phyloP scores from a whole-genome alignment of 2,329 filamentous ascomycete genomes.

The Cadophora gregata region DNA sequence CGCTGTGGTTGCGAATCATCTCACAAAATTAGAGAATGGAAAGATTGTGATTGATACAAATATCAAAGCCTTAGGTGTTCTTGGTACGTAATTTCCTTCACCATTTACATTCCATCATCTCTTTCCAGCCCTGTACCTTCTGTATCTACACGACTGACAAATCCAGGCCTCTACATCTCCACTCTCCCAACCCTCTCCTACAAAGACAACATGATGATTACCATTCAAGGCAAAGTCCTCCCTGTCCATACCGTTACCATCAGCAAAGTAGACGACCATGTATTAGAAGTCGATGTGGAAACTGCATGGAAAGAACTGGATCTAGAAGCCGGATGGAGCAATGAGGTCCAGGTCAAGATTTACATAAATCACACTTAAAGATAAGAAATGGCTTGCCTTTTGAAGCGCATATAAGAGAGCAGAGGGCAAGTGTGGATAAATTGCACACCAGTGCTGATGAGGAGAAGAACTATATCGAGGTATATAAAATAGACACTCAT shows the following conservation, averaged over 20 bases:
- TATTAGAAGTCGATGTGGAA: slow-evolving; percentile 80
- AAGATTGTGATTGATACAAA: slow-evolving; percentile 69
- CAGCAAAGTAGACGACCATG: slow-evolving; percentile 55
- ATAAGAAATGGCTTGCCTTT: not conserved
- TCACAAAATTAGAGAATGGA: slow-evolving; percentile 63
- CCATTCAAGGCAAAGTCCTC: slow-evolving; percentile 74
- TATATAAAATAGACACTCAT: not conserved
- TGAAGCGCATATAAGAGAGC: not conserved
- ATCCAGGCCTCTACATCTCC: slow-evolving; percentile 76
- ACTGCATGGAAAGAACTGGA: slow-evolving; percentile 79
- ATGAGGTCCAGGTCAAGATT: slow-evolving; percentile 71
- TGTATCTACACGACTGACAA: slow-evolving; percentile 20
- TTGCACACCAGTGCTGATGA: not conserved
- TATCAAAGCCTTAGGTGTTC: slow-evolving; percentile 79
- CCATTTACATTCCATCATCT: not conserved
- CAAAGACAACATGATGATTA: slow-evolving; percentile 71
- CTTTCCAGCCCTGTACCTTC: not conserved
- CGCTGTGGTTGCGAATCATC: slow-evolving; percentile 69
- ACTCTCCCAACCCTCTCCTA: slow-evolving; percentile 66
- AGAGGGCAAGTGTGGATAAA: not conserved
- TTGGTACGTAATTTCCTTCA: slow-evolving; percentile 57
- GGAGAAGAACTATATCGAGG: not conserved
- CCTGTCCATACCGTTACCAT: slow-evolving; percentile 69
- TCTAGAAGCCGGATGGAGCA: slow-evolving; percentile 75
- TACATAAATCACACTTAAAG: slow-evolving; percentile 33